phyloP scores from a whole-genome alignment of 306 rosid species.

The Prunus campanulata region DNA sequence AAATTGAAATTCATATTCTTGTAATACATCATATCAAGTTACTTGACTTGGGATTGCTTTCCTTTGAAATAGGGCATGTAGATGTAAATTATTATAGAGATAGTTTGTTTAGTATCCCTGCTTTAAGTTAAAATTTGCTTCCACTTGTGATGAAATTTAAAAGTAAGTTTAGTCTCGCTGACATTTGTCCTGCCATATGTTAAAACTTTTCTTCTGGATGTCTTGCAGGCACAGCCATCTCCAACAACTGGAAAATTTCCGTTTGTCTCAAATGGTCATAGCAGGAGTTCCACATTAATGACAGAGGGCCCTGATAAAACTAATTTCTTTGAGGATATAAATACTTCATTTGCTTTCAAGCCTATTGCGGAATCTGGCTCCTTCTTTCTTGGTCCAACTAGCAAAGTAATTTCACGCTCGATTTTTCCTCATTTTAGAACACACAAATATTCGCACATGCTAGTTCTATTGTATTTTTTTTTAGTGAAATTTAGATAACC shows the following conservation, averaged over 20 bases:
- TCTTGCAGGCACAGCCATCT: conserved; percentile 85
- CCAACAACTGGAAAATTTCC: conserved; percentile 90
- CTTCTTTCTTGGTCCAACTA: conserved; percentile 51
- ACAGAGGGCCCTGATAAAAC: conserved; percentile 43
- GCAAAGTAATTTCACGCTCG: conserved; percentile 52
- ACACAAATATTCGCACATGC: background rate
- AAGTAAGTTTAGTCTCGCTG: conserved; percentile 9
- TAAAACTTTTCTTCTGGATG: conserved; percentile 35
- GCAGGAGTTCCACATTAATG: conserved; percentile 32
- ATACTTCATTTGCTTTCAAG: conserved; percentile 70
- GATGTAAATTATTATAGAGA: background rate
- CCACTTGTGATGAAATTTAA: background rate
- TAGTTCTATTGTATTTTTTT: conserved; percentile 12
- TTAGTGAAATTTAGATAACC: background rate
- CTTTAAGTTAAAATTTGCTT: background rate
- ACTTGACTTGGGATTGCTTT: background rate
- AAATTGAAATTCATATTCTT: background rate
- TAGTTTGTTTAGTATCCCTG: background rate
- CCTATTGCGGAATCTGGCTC: conserved; percentile 54
- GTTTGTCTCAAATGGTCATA: conserved; percentile 46
- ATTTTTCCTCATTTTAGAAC: background rate
- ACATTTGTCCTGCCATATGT: conserved; percentile 10
- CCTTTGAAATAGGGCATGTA: background rate
- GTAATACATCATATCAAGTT: background rate
- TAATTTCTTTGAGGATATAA: conserved; percentile 41